These are phyloP conservation scores for Rhynchospora tenuis DNA, from an alignment of 176 grass and related monocot species.

Conservation along the genomic window DNA sequence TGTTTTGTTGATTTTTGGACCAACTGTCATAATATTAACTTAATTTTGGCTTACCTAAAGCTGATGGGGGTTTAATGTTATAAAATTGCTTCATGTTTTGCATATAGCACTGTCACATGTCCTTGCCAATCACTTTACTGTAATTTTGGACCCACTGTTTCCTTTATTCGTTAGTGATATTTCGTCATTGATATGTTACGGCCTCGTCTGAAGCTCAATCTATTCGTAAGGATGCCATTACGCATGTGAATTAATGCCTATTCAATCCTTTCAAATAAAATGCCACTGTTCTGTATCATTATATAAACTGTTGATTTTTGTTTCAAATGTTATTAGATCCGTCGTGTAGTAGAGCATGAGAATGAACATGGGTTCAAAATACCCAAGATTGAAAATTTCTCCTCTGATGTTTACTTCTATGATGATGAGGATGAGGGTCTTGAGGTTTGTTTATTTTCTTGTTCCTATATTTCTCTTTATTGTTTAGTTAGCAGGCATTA, in stretches of 20 bases:
- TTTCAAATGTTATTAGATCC: slow-evolving; percentile 26
- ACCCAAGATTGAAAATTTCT: slow-evolving; percentile 14
- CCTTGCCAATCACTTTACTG: neutral
- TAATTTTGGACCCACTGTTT: neutral
- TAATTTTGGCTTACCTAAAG: neutral
- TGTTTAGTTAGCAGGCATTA: neutral
- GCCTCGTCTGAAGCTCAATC: neutral
- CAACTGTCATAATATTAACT: neutral
- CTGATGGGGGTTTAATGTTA: neutral
- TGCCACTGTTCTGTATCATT: neutral
- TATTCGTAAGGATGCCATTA: neutral
- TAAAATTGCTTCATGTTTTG: neutral
- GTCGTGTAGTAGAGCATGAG: slow-evolving; percentile 35
- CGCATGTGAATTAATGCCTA: neutral
- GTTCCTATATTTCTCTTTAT: neutral
- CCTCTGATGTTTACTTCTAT: slow-evolving; percentile 18
- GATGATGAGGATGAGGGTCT: slow-evolving; percentile 31
- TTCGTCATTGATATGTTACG: neutral
- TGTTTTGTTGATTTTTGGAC: neutral
- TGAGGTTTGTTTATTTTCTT: slow-evolving; percentile 29
- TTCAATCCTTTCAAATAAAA: neutral
- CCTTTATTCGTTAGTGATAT: neutral
- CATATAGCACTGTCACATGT: neutral
- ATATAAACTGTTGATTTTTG: neutral
- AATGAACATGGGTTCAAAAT: slow-evolving; percentile 38